Conservation (phyloP, 441 rosid species). For the Melastoma candidum region DNA sequence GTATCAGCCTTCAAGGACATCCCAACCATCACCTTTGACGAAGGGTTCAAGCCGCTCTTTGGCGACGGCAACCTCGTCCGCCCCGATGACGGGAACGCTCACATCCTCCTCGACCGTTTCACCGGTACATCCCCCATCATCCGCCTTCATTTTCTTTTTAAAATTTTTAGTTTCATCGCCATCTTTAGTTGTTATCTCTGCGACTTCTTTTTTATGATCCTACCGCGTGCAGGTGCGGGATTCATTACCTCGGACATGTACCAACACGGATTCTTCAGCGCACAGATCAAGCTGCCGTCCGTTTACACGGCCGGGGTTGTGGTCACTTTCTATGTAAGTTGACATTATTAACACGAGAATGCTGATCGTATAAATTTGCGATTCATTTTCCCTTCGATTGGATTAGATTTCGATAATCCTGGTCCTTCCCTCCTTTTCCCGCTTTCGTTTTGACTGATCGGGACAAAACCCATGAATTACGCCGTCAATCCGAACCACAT, state of each 20-base stretch:
- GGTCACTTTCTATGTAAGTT: slow-evolving; percentile 81
- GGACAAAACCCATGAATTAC: too few species aligned
- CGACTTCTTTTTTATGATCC: too few species aligned
- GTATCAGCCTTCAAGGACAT: slow-evolving; percentile 19
- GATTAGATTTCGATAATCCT: too few species aligned
- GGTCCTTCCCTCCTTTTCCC: too few species aligned
- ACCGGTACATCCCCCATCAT: slow-evolving; percentile 35
- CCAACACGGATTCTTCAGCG: slow-evolving; percentile 76
- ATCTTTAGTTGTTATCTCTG: too few species aligned
- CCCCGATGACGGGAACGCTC: slow-evolving; percentile 53
- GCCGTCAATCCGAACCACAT: too few species aligned
- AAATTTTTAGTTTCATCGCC: too few species aligned
- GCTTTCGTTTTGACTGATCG: too few species aligned
- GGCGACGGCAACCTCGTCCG: slow-evolving; percentile 77
- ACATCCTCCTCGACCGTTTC: slow-evolving; percentile 70
- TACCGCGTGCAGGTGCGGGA: slow-evolving; percentile 57
- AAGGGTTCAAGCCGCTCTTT: slow-evolving; percentile 69
- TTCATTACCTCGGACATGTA: slow-evolving; percentile 82
- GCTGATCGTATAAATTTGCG: neutral
- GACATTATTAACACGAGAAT: neutral
- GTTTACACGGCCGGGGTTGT: slow-evolving; percentile 83
- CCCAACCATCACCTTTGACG: slow-evolving; percentile 56
- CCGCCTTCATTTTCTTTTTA: neutral
- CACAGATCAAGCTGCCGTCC: slow-evolving; percentile 71
- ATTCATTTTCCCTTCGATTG: neutral